Conservation (phyloP, 495 filamentous ascomycete species). For the Terfezia claveryi region DNA sequence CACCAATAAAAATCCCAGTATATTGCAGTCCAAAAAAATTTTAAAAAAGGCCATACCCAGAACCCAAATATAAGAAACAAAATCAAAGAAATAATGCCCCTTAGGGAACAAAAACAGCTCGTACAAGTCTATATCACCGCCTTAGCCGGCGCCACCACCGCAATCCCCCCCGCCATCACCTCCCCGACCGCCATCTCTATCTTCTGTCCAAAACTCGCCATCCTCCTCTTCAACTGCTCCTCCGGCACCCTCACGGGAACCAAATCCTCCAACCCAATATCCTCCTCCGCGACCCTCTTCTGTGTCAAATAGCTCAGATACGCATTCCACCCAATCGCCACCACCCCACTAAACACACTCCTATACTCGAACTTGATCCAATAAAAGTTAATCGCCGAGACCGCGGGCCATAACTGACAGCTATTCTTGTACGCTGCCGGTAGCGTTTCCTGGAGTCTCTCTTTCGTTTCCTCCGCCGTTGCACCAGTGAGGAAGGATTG, state of each 20-base stretch:
- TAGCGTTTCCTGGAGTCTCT: slow-evolving; percentile 52
- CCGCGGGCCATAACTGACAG: slow-evolving; percentile 74
- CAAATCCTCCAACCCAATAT: not conserved
- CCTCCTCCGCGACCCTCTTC: not conserved
- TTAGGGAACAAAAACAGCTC: no score
- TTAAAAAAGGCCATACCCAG: no score
- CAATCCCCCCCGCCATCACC: no score
- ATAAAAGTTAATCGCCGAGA: slow-evolving; percentile 71
- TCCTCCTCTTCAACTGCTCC: not conserved
- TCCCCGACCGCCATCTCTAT: no score
- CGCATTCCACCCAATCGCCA: slow-evolving; percentile 79
- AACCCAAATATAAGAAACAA: no score
- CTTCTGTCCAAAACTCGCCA: not conserved
- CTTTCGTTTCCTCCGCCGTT: slow-evolving; percentile 35
- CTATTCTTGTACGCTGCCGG: slow-evolving; percentile 56
- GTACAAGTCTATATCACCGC: no score
- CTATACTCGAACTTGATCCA: slow-evolving; percentile 59
- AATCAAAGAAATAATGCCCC: no score
- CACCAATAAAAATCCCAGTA: no score
- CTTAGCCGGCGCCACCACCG: no score
- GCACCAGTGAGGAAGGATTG: slow-evolving; percentile 44
- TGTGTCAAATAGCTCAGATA: slow-evolving; percentile 67
- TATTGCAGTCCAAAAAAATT: no score
- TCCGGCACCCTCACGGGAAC: not conserved
- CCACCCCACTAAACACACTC: slow-evolving; percentile 50